Percentiles rank a stretch among this genome's conserved stretches.
phyloP scores from a whole-genome alignment of 2,329 filamentous ascomycete species.

The Fusarium pseudograminearum region DNA sequence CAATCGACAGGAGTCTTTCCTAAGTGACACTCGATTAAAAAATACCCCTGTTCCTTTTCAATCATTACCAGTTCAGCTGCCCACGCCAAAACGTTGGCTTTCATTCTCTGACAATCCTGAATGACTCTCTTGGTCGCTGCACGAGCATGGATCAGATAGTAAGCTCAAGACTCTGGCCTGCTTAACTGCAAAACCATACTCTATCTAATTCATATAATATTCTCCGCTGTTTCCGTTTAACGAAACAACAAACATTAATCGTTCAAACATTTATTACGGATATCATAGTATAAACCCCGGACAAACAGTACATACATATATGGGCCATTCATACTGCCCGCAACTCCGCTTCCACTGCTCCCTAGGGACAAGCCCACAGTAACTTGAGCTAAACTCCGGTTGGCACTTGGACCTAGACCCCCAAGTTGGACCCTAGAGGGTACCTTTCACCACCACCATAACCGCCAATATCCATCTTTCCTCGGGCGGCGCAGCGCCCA shows the following conservation, averaged over 20 bases:
- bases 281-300: not conserved
- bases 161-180: too few relatives aligned
- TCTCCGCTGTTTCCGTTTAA: not conserved
- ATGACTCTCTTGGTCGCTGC: not conserved
- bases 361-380: slow-evolving; percentile 1
- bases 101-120: not conserved
- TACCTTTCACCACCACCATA: slow-evolving; percentile 20
- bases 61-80: slow-evolving; percentile 15
- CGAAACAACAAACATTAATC: slow-evolving; percentile 3
- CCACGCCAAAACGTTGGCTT: slow-evolving; percentile 8
- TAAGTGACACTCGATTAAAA: slow-evolving; percentile 3
- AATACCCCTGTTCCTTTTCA: slow-evolving; percentile 16
- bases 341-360: slow-evolving; percentile 6
- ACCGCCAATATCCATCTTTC: slow-evolving; percentile 25
- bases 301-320: slow-evolving; percentile 6
- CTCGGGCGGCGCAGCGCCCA: slow-evolving; percentile 35
- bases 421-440: too few relatives aligned
- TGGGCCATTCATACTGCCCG: slow-evolving; percentile 1
- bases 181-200: not conserved
- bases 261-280: not conserved
- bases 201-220: not conserved
- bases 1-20: not conserved
- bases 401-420: slow-evolving; percentile 22
- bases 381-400: slow-evolving; percentile 27
- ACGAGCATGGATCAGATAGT: not conserved